Percentiles rank a stretch among this genome's conserved stretches.
Conservation (phyloP, 176 grass and related monocot genomes). For the Oryza brachyantha region DNA sequence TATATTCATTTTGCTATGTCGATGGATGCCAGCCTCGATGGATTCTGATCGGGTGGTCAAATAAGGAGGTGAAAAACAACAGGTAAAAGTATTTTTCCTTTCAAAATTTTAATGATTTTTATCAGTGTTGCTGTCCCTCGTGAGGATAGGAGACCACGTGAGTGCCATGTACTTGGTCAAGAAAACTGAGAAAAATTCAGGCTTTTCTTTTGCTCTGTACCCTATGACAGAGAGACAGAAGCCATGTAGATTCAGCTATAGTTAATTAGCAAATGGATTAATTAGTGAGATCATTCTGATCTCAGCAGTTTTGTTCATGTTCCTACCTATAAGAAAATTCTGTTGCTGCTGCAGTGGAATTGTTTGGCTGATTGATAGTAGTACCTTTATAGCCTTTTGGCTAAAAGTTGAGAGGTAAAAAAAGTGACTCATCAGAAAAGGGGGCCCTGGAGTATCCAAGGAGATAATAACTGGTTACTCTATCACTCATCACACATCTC, state of each 20-base stretch:
- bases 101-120: not conserved
- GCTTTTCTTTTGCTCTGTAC: not conserved
- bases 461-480: not conserved
- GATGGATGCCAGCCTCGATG: not conserved
- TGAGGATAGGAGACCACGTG: constrained; percentile 33
- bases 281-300: not conserved
- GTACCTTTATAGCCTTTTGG: constrained; percentile 11
- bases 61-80: not conserved
- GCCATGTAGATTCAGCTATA: not conserved
- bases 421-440: constrained; percentile 30
- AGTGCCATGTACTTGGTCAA: not conserved
- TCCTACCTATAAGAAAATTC: not conserved
- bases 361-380: constrained; percentile 26
- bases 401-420: constrained; percentile 18
- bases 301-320: not conserved
- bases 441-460: constrained; percentile 38
- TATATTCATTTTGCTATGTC: not conserved
- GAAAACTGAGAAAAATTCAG: not conserved
- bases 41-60: not conserved
- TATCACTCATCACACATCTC: not conserved
- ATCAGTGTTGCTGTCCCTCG: not conserved
- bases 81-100: not conserved
- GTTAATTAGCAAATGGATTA: not conserved
- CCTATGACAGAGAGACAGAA: not conserved
- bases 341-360: constrained; percentile 7